Conservation (phyloP, 192 early-diverging fungal species). For the Dissophora ornata region DNA sequence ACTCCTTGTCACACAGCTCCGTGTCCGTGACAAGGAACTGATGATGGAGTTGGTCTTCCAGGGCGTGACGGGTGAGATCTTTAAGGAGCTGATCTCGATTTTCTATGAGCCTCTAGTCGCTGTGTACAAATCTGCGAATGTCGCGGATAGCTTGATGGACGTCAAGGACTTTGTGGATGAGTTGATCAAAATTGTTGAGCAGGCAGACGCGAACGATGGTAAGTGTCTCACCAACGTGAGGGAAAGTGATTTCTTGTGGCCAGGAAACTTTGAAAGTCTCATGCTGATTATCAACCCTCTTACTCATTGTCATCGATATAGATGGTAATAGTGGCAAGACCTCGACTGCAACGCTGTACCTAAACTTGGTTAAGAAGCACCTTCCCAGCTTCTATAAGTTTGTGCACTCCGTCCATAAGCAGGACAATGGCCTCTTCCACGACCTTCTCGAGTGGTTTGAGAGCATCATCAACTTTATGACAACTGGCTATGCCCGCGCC, state of each 20-base stretch:
- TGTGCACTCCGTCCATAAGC: slow-evolving; percentile 64
- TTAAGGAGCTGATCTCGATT: slow-evolving; percentile 66
- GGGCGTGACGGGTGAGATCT: slow-evolving; percentile 63
- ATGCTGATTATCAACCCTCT: too few relatives aligned
- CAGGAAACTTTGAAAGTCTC: too few relatives aligned
- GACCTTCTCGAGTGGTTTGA: slow-evolving; percentile 61
- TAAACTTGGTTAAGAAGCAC: slow-evolving; percentile 60
- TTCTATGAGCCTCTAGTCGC: slow-evolving; percentile 69
- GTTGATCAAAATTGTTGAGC: slow-evolving; percentile 64
- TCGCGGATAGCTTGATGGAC: slow-evolving; percentile 63
- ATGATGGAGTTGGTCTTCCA: slow-evolving; percentile 64
- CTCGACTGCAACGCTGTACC: slow-evolving; percentile 55
- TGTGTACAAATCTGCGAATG: slow-evolving; percentile 68
- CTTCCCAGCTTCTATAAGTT: slow-evolving; percentile 65
- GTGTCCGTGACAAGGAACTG: slow-evolving; percentile 61
- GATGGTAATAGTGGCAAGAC: slow-evolving; percentile 14
- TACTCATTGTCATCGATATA: background rate
- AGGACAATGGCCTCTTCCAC: slow-evolving; percentile 62
- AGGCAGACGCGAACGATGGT: slow-evolving; percentile 43
- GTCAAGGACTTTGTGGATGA: slow-evolving; percentile 63
- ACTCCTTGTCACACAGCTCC: slow-evolving; percentile 59
- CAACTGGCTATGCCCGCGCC: slow-evolving; percentile 42
- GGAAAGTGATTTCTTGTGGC: too few relatives aligned
- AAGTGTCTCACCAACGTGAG: too few relatives aligned
- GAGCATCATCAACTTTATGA: slow-evolving; percentile 53